Conservation (phyloP, 176 grass and related monocot genomes). For the Oryza glaberrima region DNA sequence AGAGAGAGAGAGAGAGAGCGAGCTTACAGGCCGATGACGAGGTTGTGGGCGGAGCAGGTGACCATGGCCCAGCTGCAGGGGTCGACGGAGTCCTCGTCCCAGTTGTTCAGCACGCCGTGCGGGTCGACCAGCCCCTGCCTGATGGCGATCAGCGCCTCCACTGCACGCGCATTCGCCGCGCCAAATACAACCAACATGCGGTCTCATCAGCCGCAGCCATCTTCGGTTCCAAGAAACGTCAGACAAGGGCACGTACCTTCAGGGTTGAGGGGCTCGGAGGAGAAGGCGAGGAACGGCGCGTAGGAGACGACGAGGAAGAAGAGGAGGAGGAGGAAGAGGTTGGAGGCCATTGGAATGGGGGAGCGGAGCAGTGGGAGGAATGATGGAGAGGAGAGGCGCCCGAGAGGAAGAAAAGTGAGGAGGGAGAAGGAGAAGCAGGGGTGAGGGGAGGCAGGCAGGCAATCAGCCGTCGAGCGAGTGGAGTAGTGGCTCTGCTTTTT, state of each 20-base stretch:
- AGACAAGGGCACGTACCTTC: slow-evolving; percentile 46
- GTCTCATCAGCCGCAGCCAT: neutral
- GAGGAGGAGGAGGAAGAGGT: neutral
- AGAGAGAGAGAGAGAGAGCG: neutral
- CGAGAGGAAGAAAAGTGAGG: slow-evolving; percentile 26
- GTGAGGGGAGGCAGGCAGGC: neutral
- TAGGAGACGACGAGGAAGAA: slow-evolving; percentile 40
- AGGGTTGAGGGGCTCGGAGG: slow-evolving; percentile 70
- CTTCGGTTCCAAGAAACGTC: neutral
- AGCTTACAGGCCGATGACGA: slow-evolving; percentile 92
- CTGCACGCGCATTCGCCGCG: slow-evolving; percentile 35
- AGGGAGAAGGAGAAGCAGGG: neutral
- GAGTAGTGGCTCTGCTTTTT: slow-evolving; percentile 46
- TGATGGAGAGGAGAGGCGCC: slow-evolving; percentile 45
- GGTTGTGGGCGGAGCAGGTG: slow-evolving; percentile 90
- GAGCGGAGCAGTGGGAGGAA: slow-evolving; percentile 29
- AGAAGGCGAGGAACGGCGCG: slow-evolving; percentile 34
- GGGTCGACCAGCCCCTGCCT: slow-evolving; percentile 71
- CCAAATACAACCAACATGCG: neutral
- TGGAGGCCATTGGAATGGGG: neutral
- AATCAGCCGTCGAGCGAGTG: neutral
- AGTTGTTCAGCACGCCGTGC: slow-evolving; percentile 84
- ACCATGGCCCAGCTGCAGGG: slow-evolving; percentile 99
- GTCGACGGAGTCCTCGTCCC: slow-evolving; percentile 96
- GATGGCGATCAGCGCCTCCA: slow-evolving; percentile 90